Percentiles rank a stretch among this genome's conserved stretches.
These are phyloP conservation scores for Knufia petricola DNA, from an alignment of 2,329 filamentous ascomycete genomes.

Conservation along the genomic window DNA sequence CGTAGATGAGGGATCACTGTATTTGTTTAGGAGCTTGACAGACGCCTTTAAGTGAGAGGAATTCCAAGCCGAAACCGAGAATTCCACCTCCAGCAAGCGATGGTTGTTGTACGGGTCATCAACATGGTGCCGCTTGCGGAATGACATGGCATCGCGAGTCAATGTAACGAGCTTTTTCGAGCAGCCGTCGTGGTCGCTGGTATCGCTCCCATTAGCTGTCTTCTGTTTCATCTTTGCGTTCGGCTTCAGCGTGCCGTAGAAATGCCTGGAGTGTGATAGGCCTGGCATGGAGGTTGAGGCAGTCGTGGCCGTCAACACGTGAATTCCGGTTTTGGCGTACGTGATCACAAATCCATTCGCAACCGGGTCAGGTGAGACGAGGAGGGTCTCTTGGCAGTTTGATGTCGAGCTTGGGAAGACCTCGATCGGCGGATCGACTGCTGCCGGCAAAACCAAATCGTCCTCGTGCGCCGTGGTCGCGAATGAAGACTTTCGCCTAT, in stretches of 20 bases:
- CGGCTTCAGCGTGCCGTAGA: not conserved
- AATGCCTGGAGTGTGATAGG: constrained; percentile 2
- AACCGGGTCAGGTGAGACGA: constrained; percentile 2
- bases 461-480: not conserved
- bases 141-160: constrained; percentile 1
- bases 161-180: constrained; percentile 1
- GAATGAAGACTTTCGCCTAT: constrained; percentile 7
- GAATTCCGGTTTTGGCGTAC: constrained; percentile 1
- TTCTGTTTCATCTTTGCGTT: not conserved
- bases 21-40: constrained; percentile 1
- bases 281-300: not conserved
- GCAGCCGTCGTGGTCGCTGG: not conserved
- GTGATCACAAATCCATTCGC: constrained; percentile 1
- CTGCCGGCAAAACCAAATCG: not conserved
- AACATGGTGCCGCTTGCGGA: constrained; percentile 6
- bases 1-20: not conserved
- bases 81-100: constrained; percentile 6
- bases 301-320: constrained; percentile 5
- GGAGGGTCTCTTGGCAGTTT: not conserved
- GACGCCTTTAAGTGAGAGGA: not conserved
- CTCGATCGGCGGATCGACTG: constrained; percentile 3
- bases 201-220: not conserved
- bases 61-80: constrained; percentile 5
- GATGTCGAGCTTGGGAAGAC: constrained; percentile 7
- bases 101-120: constrained; percentile 3